phyloP scores from a whole-genome alignment of 768 basidiomycete species.

The Calocera cornea region DNA sequence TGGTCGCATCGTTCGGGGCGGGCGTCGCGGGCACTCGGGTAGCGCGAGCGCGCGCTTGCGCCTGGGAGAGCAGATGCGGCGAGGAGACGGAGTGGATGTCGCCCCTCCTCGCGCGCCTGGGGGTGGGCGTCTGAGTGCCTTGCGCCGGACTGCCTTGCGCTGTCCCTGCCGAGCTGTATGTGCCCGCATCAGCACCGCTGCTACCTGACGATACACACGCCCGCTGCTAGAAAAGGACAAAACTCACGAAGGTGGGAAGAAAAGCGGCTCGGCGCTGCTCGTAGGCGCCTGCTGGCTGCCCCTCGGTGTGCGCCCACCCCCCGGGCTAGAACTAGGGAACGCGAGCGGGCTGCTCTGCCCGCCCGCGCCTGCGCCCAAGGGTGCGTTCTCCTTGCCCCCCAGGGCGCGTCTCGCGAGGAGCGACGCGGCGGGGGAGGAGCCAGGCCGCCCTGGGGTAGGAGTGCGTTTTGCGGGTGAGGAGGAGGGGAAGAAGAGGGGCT shows the following conservation, averaged over 20 bases:
- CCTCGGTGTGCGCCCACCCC: not conserved
- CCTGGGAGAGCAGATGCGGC: not conserved
- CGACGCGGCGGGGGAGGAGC: not conserved
- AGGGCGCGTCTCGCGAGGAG: not conserved
- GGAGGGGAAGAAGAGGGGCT: slow-evolving; percentile 3
- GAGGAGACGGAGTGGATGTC: slow-evolving; percentile 5
- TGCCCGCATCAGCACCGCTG: too few species aligned
- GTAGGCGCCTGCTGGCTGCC: not conserved
- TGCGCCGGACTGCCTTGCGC: not conserved
- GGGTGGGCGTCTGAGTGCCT: not conserved
- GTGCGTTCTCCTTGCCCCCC: not conserved
- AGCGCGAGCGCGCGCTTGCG: not conserved
- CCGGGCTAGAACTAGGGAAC: not conserved
- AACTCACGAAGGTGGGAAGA: not conserved
- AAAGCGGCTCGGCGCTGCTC: not conserved
- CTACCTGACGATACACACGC: too few species aligned
- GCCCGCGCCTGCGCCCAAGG: not conserved
- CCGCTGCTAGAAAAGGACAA: not conserved
- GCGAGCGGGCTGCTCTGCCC: not conserved
- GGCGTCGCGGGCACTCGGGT: not conserved
- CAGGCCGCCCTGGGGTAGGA: not conserved
- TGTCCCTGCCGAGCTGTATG: not conserved
- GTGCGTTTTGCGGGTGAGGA: not conserved
- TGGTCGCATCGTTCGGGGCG: not conserved
- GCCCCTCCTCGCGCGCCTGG: not conserved